These are phyloP conservation scores for Exophiala sp. DNA, from an alignment of 2,329 filamentous ascomycete species.

Conservation along the genomic window DNA sequence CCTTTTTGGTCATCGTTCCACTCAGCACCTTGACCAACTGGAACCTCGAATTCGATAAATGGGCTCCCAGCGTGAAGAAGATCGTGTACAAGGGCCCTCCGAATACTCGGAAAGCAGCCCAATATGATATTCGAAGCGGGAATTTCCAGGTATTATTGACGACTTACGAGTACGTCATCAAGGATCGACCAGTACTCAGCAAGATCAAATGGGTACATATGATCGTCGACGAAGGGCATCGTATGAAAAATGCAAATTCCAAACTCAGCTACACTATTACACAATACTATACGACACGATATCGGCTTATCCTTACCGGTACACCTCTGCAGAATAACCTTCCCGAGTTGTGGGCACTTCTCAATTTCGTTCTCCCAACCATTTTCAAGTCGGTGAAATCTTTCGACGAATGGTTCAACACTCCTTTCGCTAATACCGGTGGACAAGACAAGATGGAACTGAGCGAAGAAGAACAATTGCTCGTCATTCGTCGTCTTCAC, in stretches of 20 bases:
- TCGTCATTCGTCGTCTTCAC: slow-evolving; percentile 96
- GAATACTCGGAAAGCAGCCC: slow-evolving; percentile 78
- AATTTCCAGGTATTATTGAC: slow-evolving; percentile 95
- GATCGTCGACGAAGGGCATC: slow-evolving; percentile 99
- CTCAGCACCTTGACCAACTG: slow-evolving; percentile 97
- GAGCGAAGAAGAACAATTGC: slow-evolving; percentile 98
- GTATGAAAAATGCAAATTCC: slow-evolving; percentile 98
- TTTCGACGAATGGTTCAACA: slow-evolving; percentile 99
- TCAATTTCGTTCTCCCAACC: slow-evolving; percentile 96
- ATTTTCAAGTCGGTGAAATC: slow-evolving; percentile 99
- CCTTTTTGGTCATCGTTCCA: slow-evolving; percentile 94
- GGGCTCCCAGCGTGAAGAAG: slow-evolving; percentile 81
- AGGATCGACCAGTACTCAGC: slow-evolving; percentile 88
- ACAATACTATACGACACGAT: slow-evolving; percentile 90
- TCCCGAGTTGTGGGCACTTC: slow-evolving; percentile 91
- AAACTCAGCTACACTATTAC: slow-evolving; percentile 95
- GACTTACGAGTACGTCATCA: slow-evolving; percentile 99
- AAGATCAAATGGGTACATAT: slow-evolving; percentile 99
- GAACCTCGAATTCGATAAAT: slow-evolving; percentile 98
- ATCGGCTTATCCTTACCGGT: slow-evolving; percentile 93
- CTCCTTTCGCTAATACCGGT: slow-evolving; percentile 96
- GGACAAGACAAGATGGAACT: slow-evolving; percentile 98
- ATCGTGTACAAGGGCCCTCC: slow-evolving; percentile 98
- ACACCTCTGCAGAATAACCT: slow-evolving; percentile 97
- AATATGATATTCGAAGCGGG: slow-evolving; percentile 89